Conservation (phyloP, 345 rosid genomes). For the Iberis pinnata region DNA sequence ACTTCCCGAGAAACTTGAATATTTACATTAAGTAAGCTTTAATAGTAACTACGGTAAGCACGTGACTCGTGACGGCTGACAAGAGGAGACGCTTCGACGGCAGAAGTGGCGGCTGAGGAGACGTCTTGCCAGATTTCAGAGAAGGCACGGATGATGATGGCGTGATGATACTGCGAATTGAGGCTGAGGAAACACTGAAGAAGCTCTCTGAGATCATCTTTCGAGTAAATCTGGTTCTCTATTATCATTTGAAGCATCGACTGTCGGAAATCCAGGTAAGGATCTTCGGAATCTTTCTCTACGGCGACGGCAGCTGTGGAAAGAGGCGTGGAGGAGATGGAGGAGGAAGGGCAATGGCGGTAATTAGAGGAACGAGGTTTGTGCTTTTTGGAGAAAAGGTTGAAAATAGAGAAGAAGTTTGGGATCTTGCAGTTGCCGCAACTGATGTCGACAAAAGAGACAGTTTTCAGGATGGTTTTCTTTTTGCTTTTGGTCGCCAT, state of each 20-base stretch:
- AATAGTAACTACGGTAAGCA: slow-evolving; percentile 13
- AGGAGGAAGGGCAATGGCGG: slow-evolving; percentile 19
- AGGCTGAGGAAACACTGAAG: slow-evolving; percentile 77
- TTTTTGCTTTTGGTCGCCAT: slow-evolving; percentile 30
- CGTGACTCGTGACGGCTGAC: slow-evolving; percentile 28
- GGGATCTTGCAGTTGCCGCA: slow-evolving; percentile 66
- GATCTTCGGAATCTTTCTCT: slow-evolving; percentile 94
- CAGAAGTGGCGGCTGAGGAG: slow-evolving; percentile 40
- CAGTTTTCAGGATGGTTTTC: slow-evolving; percentile 45
- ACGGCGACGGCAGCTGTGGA: slow-evolving; percentile 58
- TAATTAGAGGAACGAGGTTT: slow-evolving; percentile 21
- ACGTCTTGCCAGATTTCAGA: slow-evolving; percentile 94
- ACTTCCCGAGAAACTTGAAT: too few species aligned
- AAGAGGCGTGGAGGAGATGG: slow-evolving; percentile 18
- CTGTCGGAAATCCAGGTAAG: slow-evolving; percentile 75
- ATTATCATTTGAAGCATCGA: slow-evolving; percentile 97
- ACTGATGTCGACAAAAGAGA: slow-evolving; percentile 52
- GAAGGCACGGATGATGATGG: slow-evolving; percentile 74
- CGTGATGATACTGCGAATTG: slow-evolving; percentile 73
- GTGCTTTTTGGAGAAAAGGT: slow-evolving; percentile 35
- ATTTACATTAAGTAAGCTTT: too few species aligned
- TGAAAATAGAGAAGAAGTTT: slow-evolving; percentile 43
- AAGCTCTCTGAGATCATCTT: slow-evolving; percentile 73
- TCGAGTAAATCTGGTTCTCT: slow-evolving; percentile 76
- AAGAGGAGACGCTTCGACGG: slow-evolving; percentile 31